Percentiles rank a stretch among this genome's conserved stretches.
Conservation (phyloP, 108 stramenopile genomes). For the Conticribra weissflogii region DNA sequence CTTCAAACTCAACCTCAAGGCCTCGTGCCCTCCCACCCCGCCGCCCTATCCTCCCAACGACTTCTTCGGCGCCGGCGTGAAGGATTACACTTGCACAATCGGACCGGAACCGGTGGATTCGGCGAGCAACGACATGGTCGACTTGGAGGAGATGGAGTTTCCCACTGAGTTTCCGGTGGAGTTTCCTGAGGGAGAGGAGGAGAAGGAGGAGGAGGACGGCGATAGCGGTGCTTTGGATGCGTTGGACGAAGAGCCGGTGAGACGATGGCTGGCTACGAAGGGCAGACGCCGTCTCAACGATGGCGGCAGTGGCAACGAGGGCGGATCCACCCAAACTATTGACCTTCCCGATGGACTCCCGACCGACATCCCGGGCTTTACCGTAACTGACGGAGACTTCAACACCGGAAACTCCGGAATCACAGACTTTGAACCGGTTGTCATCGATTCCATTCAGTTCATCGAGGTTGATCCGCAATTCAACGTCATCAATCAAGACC, state of each 20-base stretch:
- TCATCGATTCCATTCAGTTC: slow-evolving; percentile 47
- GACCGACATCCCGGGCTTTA: not conserved
- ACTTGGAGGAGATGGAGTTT: not conserved
- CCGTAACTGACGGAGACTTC: not conserved
- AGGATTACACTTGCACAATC: slow-evolving; percentile 46
- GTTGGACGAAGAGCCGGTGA: too few species aligned
- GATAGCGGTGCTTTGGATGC: too few species aligned
- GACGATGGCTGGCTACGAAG: too few species aligned
- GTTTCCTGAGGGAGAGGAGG: not conserved
- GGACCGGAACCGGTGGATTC: slow-evolving; percentile 28
- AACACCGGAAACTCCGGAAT: slow-evolving; percentile 3
- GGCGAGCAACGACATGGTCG: not conserved
- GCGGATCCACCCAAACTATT: not conserved
- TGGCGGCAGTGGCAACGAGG: not conserved
- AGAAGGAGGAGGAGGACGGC: not conserved
- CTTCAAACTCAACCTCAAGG: slow-evolving; percentile 42
- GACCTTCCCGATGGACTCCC: not conserved
- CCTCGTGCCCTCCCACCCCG: slow-evolving; percentile 29
- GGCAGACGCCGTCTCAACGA: not conserved
- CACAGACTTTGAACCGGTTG: slow-evolving; percentile 19
- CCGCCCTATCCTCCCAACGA: slow-evolving; percentile 46
- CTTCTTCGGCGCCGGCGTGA: slow-evolving; percentile 38
- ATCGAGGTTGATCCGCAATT: slow-evolving; percentile 29
- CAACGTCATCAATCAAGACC: slow-evolving; percentile 38
- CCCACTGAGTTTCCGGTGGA: not conserved